phyloP scores from a whole-genome alignment of 139 green algal species.

The Chlamydomonas applanata region DNA sequence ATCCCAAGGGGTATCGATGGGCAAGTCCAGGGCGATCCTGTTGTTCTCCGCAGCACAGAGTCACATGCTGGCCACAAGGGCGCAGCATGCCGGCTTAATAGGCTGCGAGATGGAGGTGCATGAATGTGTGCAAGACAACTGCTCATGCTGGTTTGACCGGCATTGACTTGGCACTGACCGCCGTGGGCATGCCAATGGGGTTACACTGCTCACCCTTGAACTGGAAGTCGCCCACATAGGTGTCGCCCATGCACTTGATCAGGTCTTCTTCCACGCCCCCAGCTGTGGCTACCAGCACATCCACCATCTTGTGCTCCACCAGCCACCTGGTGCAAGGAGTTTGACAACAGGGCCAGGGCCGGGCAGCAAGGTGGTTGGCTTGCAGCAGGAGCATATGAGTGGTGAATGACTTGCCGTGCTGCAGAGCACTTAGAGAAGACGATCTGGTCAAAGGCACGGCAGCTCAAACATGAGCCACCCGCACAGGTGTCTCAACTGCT shows the following conservation, averaged over 20 bases:
- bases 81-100: background rate
- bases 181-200: no score
- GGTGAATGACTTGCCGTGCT: background rate
- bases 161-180: no score
- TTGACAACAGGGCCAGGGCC: background rate
- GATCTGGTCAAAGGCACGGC: no score
- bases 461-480: no score
- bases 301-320: slow-evolving; percentile 87
- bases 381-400: background rate
- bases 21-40: no score
- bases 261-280: slow-evolving; percentile 98
- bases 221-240: slow-evolving; percentile 92
- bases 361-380: background rate
- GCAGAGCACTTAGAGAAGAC: background rate
- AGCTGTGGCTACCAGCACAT: slow-evolving; percentile 94
- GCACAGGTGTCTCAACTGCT: no score
- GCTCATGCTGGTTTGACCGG: background rate
- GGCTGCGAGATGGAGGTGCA: background rate
- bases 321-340: no score
- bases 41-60: no score
- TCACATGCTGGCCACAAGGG: no score
- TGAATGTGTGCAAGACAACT: no score
- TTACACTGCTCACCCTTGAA: slow-evolving; percentile 69
- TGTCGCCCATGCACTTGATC: slow-evolving; percentile 96
- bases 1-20: no score